Percentiles rank a stretch among this genome's conserved stretches.
These are phyloP conservation scores for Gleditsia sinensis DNA, from an alignment of 306 rosid genomes.

Conservation along the genomic window DNA sequence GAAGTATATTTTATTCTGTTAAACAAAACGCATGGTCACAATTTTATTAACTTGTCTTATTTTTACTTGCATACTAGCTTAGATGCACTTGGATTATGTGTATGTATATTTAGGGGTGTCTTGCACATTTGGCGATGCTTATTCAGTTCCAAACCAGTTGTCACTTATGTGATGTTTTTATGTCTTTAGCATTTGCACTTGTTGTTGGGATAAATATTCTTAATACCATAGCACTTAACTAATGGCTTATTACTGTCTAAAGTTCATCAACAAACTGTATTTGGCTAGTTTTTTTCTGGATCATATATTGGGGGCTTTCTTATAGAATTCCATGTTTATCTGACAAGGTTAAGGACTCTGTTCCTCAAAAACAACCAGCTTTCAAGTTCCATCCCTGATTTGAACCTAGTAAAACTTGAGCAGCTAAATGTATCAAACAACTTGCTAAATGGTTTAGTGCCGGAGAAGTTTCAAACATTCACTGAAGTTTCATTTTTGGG, in stretches of 20 bases:
- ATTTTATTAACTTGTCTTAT: not conserved
- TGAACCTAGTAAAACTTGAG: slow-evolving; percentile 35
- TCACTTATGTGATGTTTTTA: not conserved
- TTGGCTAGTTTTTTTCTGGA: not conserved
- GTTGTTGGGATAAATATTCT: not conserved
- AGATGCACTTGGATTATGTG: not conserved
- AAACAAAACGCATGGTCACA: not conserved
- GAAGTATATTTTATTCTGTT: not conserved
- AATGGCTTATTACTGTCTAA: not conserved
- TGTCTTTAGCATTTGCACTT: slow-evolving; percentile 8
- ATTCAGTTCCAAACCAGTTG: not conserved
- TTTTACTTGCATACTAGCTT: not conserved
- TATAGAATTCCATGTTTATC: too few relatives aligned
- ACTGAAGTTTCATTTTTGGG: slow-evolving; percentile 51
- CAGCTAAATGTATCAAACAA: slow-evolving; percentile 66
- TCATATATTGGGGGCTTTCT: too few relatives aligned
- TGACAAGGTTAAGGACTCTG: slow-evolving; percentile 53
- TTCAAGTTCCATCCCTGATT: slow-evolving; percentile 42
- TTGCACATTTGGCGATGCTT: not conserved
- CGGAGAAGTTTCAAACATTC: slow-evolving; percentile 47
- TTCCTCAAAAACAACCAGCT: slow-evolving; percentile 53
- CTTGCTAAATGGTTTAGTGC: slow-evolving; percentile 56
- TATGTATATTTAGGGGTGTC: not conserved
- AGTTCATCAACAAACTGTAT: not conserved
- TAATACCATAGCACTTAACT: not conserved